Conservation (phyloP, 768 basidiomycete genomes). For the Leucocoprinus birnbaumii region DNA sequence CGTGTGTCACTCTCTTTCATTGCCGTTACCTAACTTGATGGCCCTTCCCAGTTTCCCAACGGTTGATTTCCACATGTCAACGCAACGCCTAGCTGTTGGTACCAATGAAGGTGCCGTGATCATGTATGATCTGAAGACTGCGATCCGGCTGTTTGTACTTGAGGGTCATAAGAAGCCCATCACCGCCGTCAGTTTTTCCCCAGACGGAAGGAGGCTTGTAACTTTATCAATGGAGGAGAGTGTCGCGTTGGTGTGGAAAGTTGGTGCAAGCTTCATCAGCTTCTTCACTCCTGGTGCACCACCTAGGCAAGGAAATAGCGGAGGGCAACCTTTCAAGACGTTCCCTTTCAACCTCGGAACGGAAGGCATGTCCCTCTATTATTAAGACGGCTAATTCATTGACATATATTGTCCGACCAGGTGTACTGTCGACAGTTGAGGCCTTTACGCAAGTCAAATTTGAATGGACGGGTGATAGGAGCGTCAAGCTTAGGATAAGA, state of each 20-base stretch:
- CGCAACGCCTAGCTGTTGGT: slow-evolving; percentile 89
- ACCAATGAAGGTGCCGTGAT: slow-evolving; percentile 92
- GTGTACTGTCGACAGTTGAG: slow-evolving; percentile 45
- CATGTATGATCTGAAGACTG: slow-evolving; percentile 97
- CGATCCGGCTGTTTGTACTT: slow-evolving; percentile 90
- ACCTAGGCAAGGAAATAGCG: slow-evolving; percentile 81
- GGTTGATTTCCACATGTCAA: slow-evolving; percentile 88
- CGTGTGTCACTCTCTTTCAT: slow-evolving; percentile 46
- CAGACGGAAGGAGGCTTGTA: slow-evolving; percentile 87
- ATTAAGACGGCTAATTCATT: not conserved
- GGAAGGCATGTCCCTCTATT: slow-evolving; percentile 55
- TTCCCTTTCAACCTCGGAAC: slow-evolving; percentile 82
- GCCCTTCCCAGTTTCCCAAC: slow-evolving; percentile 68
- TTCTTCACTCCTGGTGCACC: slow-evolving; percentile 91
- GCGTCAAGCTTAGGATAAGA: slow-evolving; percentile 78
- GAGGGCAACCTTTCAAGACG: slow-evolving; percentile 86
- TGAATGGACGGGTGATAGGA: slow-evolving; percentile 84
- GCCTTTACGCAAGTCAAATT: slow-evolving; percentile 73
- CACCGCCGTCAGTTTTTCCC: slow-evolving; percentile 87
- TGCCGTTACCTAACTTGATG: not conserved
- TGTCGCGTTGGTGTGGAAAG: slow-evolving; percentile 91
- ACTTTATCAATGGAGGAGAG: slow-evolving; percentile 86
- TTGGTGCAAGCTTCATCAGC: slow-evolving; percentile 84
- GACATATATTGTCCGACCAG: slow-evolving; percentile 14
- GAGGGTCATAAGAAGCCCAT: slow-evolving; percentile 85